Percentiles rank a stretch among this genome's conserved stretches.
phyloP scores from a whole-genome alignment of 306 rosid species.

The Cucumis cinereus region DNA sequence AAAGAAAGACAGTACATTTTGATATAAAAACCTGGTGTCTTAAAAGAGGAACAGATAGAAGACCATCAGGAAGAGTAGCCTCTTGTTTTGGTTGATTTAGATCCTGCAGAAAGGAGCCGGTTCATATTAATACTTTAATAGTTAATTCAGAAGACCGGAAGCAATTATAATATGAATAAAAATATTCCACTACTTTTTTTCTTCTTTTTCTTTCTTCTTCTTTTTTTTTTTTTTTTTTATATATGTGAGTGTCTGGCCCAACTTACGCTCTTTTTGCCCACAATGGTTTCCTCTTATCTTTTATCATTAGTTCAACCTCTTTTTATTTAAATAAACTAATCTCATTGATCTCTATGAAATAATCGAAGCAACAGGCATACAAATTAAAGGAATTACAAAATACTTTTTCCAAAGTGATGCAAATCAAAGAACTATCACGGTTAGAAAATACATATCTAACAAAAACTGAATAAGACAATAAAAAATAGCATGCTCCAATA shows the following conservation, averaged over 20 bases:
- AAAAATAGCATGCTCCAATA: neutral
- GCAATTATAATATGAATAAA: neutral
- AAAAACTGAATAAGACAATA: neutral
- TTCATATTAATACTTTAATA: neutral
- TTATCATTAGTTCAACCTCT: neutral
- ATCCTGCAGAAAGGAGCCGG: constrained; percentile 38
- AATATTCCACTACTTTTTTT: neutral
- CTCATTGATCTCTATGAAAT: neutral
- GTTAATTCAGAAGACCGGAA: neutral
- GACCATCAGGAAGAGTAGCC: constrained; percentile 57
- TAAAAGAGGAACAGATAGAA: constrained; percentile 73
- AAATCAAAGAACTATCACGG: neutral
- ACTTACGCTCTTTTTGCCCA: neutral
- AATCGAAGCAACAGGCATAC: neutral
- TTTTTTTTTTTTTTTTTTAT: neutral
- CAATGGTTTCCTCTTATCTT: neutral
- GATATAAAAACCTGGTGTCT: constrained; percentile 73
- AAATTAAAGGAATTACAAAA: neutral
- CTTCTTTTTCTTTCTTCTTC: too few relatives aligned
- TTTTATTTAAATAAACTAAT: neutral
- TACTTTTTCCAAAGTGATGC: neutral
- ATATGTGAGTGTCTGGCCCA: too few relatives aligned
- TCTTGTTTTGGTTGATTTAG: constrained; percentile 70
- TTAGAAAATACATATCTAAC: neutral
- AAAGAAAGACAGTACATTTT: constrained; percentile 7